Percentiles rank a stretch among this genome's conserved stretches.
Conservation (phyloP, 257 asterid species). For the Ophiorrhiza pumila region DNA sequence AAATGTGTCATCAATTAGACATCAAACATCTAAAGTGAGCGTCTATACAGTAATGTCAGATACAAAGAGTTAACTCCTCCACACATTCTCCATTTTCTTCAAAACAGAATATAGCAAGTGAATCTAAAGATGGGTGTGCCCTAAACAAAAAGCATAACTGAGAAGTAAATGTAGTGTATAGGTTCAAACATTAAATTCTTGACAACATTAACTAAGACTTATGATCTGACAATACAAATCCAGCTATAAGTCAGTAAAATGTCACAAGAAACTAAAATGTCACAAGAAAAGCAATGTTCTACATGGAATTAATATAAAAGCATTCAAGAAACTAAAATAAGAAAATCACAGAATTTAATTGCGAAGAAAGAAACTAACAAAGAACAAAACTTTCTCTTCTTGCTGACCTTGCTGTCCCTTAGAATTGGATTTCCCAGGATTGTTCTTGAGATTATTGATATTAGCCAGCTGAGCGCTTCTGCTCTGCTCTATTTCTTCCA, state of each 20-base stretch:
- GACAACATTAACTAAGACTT: background rate
- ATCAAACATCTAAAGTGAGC: background rate
- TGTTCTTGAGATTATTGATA: constrained; percentile 65
- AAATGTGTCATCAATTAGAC: background rate
- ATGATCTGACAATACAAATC: background rate
- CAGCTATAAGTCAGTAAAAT: background rate
- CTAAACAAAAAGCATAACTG: no score
- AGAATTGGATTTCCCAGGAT: constrained; percentile 27
- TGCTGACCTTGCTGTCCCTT: constrained; percentile 36
- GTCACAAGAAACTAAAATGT: background rate
- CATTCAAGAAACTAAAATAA: background rate
- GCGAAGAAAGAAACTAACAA: constrained; percentile 2
- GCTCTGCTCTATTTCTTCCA: constrained; percentile 85
- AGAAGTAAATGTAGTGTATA: no score
- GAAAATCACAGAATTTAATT: background rate
- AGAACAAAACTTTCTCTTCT: constrained; percentile 48
- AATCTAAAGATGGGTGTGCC: no score
- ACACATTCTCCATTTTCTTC: no score
- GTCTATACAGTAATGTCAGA: no score
- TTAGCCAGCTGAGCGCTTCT: constrained; percentile 78
- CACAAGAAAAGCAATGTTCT: background rate
- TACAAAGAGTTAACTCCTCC: no score
- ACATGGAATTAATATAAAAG: background rate
- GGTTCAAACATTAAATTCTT: no score
- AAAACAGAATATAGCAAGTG: no score